Evolutionary conservation across 148 eudicot genomes (phyloP), one percentile per base, ranked within the genome.

Genomic region (Camellia lanceoleosa): DNA sequence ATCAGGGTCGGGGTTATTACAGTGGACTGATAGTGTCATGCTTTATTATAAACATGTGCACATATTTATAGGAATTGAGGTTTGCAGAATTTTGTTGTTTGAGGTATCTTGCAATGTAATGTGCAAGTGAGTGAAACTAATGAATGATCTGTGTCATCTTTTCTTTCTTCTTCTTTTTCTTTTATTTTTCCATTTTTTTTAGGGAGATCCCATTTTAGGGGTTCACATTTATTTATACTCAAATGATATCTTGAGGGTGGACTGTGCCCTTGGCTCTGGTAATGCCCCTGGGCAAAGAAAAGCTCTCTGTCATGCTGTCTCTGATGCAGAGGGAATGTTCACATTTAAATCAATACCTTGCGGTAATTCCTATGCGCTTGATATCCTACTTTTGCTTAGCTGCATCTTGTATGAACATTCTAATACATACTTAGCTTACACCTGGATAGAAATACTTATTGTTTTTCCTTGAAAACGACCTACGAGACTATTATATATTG

Each of bases 141-240:
- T 56, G 16, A 30, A 43, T 63, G 14, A 54, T 64, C 38, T 30
- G 38, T 30, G 38, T 38, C 16, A 68, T 80, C 41, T 41, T 67
- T n/a, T 0, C 0, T 52, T 46, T 51, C 47, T 49, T 30, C 38
- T 30, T 30, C 38, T 30, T 30, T 30, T 30, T 30, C 38, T 30
- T 30, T 1, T 30, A 30, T 30, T 30, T 30, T 30, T 30, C 38
- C 38, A 1, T 43, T 42, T 65, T 76, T 42, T 77, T 20, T 75
- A 97, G 99, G 99, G 98, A 74, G 94, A 94, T 82, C 99, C 99
- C 46, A 94, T 97, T 71, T 82, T 97, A 85, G 99, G 99, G 71
- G 98, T 97, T 87, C 94, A 97, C 74, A 86, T 94, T 76, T 97
- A 92, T 82, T 84, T 97, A 59, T 91, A 91, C 82, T 97, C 99